Conservation (phyloP, 139 green algal genomes). For the Haematococcus lacustris region DNA sequence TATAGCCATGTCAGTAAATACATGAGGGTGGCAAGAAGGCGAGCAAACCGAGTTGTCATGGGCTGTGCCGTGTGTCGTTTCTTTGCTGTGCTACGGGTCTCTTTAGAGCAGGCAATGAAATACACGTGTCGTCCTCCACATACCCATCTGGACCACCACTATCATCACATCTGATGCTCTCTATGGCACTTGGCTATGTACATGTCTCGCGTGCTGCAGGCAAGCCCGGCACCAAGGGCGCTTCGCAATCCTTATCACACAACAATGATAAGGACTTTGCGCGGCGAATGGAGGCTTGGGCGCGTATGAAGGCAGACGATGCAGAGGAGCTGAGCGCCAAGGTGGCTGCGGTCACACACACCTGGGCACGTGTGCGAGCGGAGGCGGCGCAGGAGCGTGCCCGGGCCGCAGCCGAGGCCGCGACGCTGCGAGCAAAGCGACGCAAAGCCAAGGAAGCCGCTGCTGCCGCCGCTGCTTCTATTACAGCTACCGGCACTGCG, state of each 20-base stretch:
- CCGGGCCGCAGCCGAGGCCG: slow-evolving; percentile 11
- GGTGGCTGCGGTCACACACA: neutral
- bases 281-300: slow-evolving; percentile 15
- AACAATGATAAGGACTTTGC: slow-evolving; percentile 43
- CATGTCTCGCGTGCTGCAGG: slow-evolving; percentile 4
- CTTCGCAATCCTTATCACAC: slow-evolving; percentile 13
- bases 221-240: neutral
- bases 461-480: neutral
- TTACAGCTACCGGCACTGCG: too few species aligned
- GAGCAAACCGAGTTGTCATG: too few species aligned
- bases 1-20: too few species aligned
- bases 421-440: slow-evolving; percentile 24
- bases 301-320: slow-evolving; percentile 23
- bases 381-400: neutral
- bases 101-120: neutral
- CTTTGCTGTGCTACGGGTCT: neutral
- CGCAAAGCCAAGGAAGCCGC: neutral
- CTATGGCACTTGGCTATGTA: neutral
- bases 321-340: neutral
- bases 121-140: neutral
- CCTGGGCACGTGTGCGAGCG: slow-evolving; percentile 4
- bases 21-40: too few species aligned
- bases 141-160: neutral
- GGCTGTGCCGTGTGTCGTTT: neutral
- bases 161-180: neutral